phyloP scores from a whole-genome alignment of 2,329 filamentous ascomycete species.

The Trichoderma atroviride region DNA sequence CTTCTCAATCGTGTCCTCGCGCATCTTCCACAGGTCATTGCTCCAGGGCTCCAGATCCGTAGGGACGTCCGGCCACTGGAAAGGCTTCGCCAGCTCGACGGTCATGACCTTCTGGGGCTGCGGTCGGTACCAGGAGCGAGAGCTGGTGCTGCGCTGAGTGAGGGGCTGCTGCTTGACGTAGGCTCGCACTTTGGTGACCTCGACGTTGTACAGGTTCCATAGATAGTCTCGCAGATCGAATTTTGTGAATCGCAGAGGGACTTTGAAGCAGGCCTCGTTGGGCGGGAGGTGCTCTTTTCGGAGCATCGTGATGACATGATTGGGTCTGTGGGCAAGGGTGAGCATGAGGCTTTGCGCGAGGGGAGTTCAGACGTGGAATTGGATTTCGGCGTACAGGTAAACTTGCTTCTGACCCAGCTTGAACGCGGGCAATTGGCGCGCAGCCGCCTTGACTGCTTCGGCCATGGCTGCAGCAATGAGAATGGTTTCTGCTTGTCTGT shows the following conservation, averaged over 20 bases:
- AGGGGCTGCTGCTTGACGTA: constrained; percentile 68
- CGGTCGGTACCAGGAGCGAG: constrained; percentile 68
- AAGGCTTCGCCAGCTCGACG: constrained; percentile 83
- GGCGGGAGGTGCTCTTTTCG: constrained; percentile 71
- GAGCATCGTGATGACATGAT: constrained; percentile 78
- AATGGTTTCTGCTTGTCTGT: background rate
- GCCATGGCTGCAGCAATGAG: constrained; percentile 41
- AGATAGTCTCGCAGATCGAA: constrained; percentile 96
- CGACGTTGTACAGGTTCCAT: constrained; percentile 79
- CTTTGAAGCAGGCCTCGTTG: constrained; percentile 84
- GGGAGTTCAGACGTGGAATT: background rate
- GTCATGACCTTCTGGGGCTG: constrained; percentile 88
- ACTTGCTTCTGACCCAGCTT: constrained; percentile 57
- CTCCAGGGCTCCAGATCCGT: constrained; percentile 66
- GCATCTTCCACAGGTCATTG: constrained; percentile 58
- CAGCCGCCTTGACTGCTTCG: constrained; percentile 43
- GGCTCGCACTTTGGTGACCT: constrained; percentile 72
- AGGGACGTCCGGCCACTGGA: constrained; percentile 80
- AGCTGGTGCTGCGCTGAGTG: constrained; percentile 53
- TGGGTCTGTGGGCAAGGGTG: constrained; percentile 64
- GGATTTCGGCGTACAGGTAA: constrained; percentile 51
- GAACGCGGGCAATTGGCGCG: constrained; percentile 48
- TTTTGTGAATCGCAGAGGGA: constrained; percentile 92
- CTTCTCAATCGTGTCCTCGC: constrained; percentile 51
- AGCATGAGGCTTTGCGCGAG: constrained; percentile 8